Evolutionary conservation across 345 rosid genomes (phyloP).

Genomic region (Boechera stricta): DNA sequence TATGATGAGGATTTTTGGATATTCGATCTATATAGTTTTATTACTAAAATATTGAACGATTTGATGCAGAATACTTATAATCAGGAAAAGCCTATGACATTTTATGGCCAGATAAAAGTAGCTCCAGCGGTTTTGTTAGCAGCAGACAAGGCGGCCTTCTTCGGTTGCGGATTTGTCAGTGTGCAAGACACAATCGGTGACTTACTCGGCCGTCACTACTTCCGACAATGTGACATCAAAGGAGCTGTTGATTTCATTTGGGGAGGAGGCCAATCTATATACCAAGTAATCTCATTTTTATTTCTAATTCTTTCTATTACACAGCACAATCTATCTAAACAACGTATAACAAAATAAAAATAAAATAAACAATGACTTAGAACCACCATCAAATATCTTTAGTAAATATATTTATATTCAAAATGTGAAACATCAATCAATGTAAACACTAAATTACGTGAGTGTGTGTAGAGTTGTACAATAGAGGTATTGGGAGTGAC

Average conservation of each 20-base stretch:
- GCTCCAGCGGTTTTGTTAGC: slow-evolving; percentile 47
- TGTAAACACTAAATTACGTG: neutral
- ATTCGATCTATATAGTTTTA: neutral
- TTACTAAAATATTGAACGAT: neutral
- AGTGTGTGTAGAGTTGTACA: neutral
- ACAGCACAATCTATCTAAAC: too few relatives aligned
- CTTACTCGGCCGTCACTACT: slow-evolving; percentile 46
- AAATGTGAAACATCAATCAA: neutral
- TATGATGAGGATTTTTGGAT: neutral
- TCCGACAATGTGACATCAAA: slow-evolving; percentile 43
- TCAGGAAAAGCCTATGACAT: neutral
- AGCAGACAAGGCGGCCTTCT: slow-evolving; percentile 48
- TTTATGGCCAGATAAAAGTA: slow-evolving; percentile 9
- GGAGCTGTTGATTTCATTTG: slow-evolving; percentile 55
- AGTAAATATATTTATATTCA: neutral
- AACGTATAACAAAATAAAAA: too few relatives aligned
- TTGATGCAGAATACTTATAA: slow-evolving; percentile 50
- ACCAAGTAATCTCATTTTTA: slow-evolving; percentile 39
- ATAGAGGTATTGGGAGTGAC: slow-evolving; percentile 12
- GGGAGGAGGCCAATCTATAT: slow-evolving; percentile 51
- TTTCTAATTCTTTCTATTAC: neutral
- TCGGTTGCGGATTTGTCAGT: slow-evolving; percentile 40
- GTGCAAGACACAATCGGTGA: slow-evolving; percentile 52
- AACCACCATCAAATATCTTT: neutral
- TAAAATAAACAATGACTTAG: too few relatives aligned